Percentiles rank a stretch among this genome's conserved stretches.
These are phyloP conservation scores for Dendrothele bispora DNA, from an alignment of 768 basidiomycete genomes.

Conservation along the genomic window DNA sequence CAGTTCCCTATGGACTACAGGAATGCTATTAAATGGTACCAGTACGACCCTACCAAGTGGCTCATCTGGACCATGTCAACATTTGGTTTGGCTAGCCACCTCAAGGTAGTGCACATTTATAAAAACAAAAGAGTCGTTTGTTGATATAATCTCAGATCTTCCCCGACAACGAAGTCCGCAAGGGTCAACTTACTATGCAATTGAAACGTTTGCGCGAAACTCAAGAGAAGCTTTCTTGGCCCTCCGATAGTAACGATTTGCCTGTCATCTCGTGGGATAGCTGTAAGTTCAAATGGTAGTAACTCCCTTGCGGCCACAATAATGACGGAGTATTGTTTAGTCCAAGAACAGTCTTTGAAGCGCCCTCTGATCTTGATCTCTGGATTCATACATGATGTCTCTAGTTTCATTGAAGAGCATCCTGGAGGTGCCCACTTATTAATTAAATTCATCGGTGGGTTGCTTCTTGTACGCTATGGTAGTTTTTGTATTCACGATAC, in stretches of 20 bases:
- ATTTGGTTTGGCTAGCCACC: slow-evolving; percentile 69
- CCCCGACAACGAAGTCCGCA: slow-evolving; percentile 64
- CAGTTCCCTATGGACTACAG: slow-evolving; percentile 97
- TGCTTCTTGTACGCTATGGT: background rate
- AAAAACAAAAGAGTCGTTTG: background rate
- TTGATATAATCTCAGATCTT: slow-evolving; percentile 33
- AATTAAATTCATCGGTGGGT: slow-evolving; percentile 67
- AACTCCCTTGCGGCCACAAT: slow-evolving; percentile 15
- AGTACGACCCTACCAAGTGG: slow-evolving; percentile 94
- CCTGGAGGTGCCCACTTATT: slow-evolving; percentile 84
- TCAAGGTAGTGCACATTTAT: slow-evolving; percentile 43
- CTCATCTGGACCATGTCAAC: slow-evolving; percentile 67
- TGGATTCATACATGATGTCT: slow-evolving; percentile 91
- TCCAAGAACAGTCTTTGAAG: slow-evolving; percentile 75
- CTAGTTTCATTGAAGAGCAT: slow-evolving; percentile 84
- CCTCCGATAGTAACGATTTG: slow-evolving; percentile 69
- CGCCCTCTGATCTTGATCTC: slow-evolving; percentile 85
- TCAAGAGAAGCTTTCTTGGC: slow-evolving; percentile 80
- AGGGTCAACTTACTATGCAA: slow-evolving; percentile 93
- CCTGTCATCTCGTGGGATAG: slow-evolving; percentile 36
- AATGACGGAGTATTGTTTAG: slow-evolving; percentile 35
- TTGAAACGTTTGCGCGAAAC: slow-evolving; percentile 82
- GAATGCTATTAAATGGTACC: slow-evolving; percentile 93
- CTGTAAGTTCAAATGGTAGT: slow-evolving; percentile 10
- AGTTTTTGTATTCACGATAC: too few relatives aligned